A percentile compares a stretch with the other conserved stretches of the same genome.
Conservation (phyloP, 2,329 filamentous ascomycete genomes). For the Blastomyces percursus region DNA sequence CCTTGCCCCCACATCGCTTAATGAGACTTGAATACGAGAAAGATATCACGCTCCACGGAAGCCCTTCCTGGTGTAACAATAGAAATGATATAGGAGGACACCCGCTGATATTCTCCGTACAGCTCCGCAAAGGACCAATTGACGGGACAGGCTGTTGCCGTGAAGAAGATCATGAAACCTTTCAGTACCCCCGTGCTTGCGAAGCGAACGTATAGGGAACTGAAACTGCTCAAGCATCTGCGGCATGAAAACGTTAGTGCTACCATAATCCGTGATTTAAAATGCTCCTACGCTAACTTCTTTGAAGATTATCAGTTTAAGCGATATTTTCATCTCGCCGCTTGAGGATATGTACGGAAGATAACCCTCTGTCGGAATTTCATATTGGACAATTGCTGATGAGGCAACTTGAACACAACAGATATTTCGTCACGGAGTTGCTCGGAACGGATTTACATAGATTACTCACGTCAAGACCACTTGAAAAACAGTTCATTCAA, state of each 20-base stretch:
- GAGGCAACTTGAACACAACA: slow-evolving; percentile 39
- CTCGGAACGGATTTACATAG: slow-evolving; percentile 94
- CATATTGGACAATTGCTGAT: neutral
- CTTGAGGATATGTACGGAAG: slow-evolving; percentile 83
- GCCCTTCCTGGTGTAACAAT: neutral
- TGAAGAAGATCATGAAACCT: slow-evolving; percentile 99
- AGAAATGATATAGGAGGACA: neutral
- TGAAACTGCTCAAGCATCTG: slow-evolving; percentile 94
- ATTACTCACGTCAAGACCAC: slow-evolving; percentile 82
- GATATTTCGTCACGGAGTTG: slow-evolving; percentile 96
- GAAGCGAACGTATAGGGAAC: slow-evolving; percentile 92
- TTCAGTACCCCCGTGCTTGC: slow-evolving; percentile 98
- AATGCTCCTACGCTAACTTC: slow-evolving; percentile 3
- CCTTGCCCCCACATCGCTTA: neutral
- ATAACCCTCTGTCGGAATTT: neutral
- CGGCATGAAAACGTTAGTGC: slow-evolving; percentile 80
- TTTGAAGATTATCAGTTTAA: slow-evolving; percentile 80
- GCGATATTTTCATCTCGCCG: slow-evolving; percentile 98
- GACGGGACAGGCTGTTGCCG: slow-evolving; percentile 88
- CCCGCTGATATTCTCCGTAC: slow-evolving; percentile 14
- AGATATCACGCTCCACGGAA: neutral
- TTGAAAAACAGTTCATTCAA: slow-evolving; percentile 99
- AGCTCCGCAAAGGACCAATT: slow-evolving; percentile 98
- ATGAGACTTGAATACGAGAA: neutral
- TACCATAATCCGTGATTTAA: slow-evolving; percentile 1